Evolutionary conservation across 2,329 filamentous ascomycete species (phyloP).

Genomic region (Lecanoromycetidae sp.): DNA sequence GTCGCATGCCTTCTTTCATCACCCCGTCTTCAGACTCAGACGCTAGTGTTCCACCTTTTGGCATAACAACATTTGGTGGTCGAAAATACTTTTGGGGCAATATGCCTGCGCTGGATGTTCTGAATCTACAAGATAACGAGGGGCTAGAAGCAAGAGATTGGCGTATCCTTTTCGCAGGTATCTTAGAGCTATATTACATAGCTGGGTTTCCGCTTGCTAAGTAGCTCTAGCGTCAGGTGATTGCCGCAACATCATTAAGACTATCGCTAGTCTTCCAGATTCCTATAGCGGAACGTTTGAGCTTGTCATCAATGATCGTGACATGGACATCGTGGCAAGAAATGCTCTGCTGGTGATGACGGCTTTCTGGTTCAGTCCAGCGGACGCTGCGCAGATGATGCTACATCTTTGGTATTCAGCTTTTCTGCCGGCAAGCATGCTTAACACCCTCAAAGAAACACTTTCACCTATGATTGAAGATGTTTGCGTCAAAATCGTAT

Average conservation of each 20-base stretch:
- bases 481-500: conserved; percentile 25
- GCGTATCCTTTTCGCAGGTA: conserved; percentile 27
- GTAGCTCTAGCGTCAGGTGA: conserved; percentile 32
- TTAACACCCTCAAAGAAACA: conserved; percentile 19
- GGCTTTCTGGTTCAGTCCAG: conserved; percentile 19
- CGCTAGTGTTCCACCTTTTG: no score
- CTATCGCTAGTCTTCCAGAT: conserved; percentile 26
- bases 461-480: conserved; percentile 26
- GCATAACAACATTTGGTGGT: no score
- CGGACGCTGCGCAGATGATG: conserved; percentile 25
- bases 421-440: conserved; percentile 21
- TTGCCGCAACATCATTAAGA: conserved; percentile 32
- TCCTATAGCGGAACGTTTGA: conserved; percentile 21
- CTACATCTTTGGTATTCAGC: conserved; percentile 39
- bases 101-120: conserved; percentile 30
- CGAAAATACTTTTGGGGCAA: conserved; percentile 32
- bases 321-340: conserved; percentile 29
- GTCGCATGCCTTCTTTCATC: background rate
- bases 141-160: conserved; percentile 20
- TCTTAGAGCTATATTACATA: background rate
- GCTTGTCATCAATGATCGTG: conserved; percentile 30
- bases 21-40: no score
- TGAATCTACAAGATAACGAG: conserved; percentile 25
- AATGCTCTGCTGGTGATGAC: no score
- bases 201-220: background rate